phyloP scores from a whole-genome alignment of 73 alveolate genomes.

The Tetrahymena borealis region DNA sequence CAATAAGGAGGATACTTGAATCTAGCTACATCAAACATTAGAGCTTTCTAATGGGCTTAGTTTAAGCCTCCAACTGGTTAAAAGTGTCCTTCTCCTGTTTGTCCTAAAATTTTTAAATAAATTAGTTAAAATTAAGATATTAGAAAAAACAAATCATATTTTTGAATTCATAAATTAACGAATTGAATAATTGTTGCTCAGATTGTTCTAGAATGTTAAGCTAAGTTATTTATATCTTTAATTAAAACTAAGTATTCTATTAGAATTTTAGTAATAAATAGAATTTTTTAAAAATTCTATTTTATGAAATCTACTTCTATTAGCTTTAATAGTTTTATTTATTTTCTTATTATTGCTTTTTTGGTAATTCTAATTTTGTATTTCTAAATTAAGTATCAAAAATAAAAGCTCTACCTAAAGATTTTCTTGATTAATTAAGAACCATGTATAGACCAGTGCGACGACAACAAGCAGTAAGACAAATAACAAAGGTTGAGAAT shows the following conservation, averaged over 20 bases:
- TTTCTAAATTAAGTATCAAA: no score
- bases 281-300: no score
- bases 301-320: no score
- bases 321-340: no score
- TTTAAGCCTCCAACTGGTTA: constrained; percentile 65
- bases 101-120: background rate
- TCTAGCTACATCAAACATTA: constrained; percentile 67
- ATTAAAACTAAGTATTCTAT: no score
- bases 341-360: no score
- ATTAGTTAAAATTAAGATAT: background rate
- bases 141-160: no score
- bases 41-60: constrained; percentile 19
- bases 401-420: background rate
- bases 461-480: constrained; percentile 35
- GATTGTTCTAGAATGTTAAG: no score
- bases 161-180: no score
- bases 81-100: constrained; percentile 74
- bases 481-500: constrained; percentile 20
- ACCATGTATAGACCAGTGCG: constrained; percentile 35
- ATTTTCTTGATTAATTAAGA: constrained; percentile 42
- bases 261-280: no score
- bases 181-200: no score
- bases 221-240: no score
- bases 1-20: constrained; percentile 78
- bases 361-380: background rate